Base-by-base conservation (phyloP, 371 early-diverging fungal genomes). In the Mortierella sp. region DNA sequence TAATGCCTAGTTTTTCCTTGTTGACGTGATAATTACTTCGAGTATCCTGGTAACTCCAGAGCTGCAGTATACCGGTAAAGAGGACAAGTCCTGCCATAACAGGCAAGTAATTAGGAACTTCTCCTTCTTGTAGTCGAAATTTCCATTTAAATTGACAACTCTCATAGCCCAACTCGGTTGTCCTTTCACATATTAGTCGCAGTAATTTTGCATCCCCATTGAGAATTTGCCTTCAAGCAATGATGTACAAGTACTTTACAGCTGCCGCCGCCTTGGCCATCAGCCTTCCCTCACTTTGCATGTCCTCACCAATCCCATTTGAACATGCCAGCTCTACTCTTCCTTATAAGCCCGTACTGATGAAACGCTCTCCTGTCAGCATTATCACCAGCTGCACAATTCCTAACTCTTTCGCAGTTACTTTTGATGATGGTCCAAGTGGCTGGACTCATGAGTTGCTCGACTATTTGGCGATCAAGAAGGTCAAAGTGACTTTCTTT, bases 361-460 rank as follows among this genome's bases (percentile, higher is more conserved):
- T 18, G 32, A 80, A 80, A 51, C 71, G 79, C 1, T 14, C 55
- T 12, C 3, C 63, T 8, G 66, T 61, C 0, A 5, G 32, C 0
- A 39, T 72, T 28, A 68, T 80, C 52, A 54, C 24, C 0, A 24
- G 57, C 22, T 80, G 75, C 66, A 75, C 75, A 12, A 59, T 65
- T 5, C 58, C 68, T 39, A 68, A 68, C 18, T 51, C 78, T 20
- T 79, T 87, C 59, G 88, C 87, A 16, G 64, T 88, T 16, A 90
- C 91, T 0, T 92, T 91, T 83, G 94, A 94, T 71, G 93, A 94
- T 68, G 94, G 94, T 3, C 91, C 92, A 14, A 73, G 75, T 20
- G 35, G 62, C 8, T 85, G 77, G 24, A 91, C 90, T 1, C 66
- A 57, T 20, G 83, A 86, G 11, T 70, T 93, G 0, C 73, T 94